Base-by-base conservation (phyloP, 2,329 filamentous ascomycete genomes). In the Fusarium sterilihyphosum region DNA sequence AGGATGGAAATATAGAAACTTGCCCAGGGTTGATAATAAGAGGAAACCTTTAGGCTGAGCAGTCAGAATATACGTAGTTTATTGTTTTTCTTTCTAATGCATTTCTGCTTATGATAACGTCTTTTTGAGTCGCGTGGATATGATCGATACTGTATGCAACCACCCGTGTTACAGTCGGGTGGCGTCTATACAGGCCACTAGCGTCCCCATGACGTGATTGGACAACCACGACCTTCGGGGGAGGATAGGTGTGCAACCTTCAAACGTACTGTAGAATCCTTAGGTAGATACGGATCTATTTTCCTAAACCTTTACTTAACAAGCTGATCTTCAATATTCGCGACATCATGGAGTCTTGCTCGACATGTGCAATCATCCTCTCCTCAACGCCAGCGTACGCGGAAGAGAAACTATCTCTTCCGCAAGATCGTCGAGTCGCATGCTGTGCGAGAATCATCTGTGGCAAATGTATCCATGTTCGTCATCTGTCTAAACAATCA, bases 391-490 rank as follows among this genome's bases (percentile, higher is more conserved):
- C 87, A 59, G 85, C 86, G 40, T 84, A 85, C 35, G 86, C 86
- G 85, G 44, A 91, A 92, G 83, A 93, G 92, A 79, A 71, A 20
- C 44, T 59, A 43, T 86, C 89, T 20, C 83, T 89, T 6, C 86
- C 88, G 33, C 84, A 87, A 54, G 88, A 92, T 78, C 88, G 92
- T 59, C 84, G 87, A 70, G 85, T 94, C 37, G 86, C 87, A 40
- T 96, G 94, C 81, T 96, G 93, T 81, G 85, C 85, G 50, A 88
- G 93, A 61, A 85, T 90, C 44, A 93, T 96, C 78, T 96, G 93
- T 82, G 89, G 90, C 22, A 85, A 85, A 70, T 96, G 93, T 82
- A 88, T 94, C 77, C 84, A 89, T 80, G 91, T 90, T 81, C 54
- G 87, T 83, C 62, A 67, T 66, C 58, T 49, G 41, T 40, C 35